Evolutionary conservation across 441 rosid species (phyloP), one percentile per base, ranked within the genome.

Genomic region (Isatis lusitanica): DNA sequence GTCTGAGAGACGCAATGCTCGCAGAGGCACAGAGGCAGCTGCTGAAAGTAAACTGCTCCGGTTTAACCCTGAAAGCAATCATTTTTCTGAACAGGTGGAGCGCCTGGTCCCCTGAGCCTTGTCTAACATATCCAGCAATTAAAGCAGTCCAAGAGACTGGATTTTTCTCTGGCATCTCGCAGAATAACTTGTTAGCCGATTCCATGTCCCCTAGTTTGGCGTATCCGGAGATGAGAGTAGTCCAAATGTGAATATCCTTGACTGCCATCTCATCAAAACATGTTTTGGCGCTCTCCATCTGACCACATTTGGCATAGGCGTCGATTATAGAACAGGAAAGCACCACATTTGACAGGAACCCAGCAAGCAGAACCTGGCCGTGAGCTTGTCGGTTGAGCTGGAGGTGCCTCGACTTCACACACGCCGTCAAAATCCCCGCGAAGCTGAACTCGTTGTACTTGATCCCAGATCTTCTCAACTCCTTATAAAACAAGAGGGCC

Each of bases 301-400:
- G 84, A 68, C 85, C 83, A 58, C 90, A 91, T 69, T 87, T 88
- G 2, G 88, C 86, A 70, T 93, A 93, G 7, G 87, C 89, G 79
- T 91, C 89, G 3, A 90, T 74, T 28, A 85, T 7, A 0, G 86
- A 77, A 78, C 93, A 85, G 0, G 85, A 60, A 64, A 93, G 77
- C 26, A 93, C 90, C 50, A 85, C 47, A 81, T 90, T 91, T 4
- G 81, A 83, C 28, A 68, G 57, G 71, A 90, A 75, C 16, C 97
- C 98, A 69, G 79, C 71, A 64, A 83, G 79, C 60, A 93, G 63
- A 82, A 91, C 85, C 85, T 91, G 98, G 73, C 90, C 92, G 74
- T 88, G 97, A 82, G 84, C 90, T 86, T 90, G 96, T 70, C 69
- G 78, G 42, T 73, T 79, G 50, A 90, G 85, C 62, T 62, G 63